These are phyloP conservation scores for Senna tora DNA, from an alignment of 306 rosid species.

Conservation along the genomic window DNA sequence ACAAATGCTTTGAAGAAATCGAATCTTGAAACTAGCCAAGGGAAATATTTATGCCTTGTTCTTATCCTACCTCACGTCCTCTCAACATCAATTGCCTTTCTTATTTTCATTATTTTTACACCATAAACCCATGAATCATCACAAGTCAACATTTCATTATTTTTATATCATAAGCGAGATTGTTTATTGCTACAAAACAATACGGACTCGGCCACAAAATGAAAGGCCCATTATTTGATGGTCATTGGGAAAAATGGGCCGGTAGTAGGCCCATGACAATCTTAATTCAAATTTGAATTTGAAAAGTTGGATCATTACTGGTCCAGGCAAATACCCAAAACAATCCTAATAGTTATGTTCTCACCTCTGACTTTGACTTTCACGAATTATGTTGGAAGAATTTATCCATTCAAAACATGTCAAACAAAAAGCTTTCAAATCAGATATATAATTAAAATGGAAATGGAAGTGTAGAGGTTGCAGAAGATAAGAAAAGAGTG, in stretches of 20 bases:
- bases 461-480: not conserved
- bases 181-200: not conserved
- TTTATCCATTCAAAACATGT: not conserved
- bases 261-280: too few species aligned
- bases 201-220: not conserved
- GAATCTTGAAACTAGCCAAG: not conserved
- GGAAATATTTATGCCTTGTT: not conserved
- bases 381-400: not conserved
- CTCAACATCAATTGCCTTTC: conserved; percentile 17
- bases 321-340: not conserved
- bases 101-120: too few species aligned
- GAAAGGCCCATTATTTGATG: not conserved
- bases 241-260: not conserved
- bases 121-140: not conserved
- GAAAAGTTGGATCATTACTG: not conserved
- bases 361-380: not conserved
- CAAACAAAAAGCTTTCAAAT: not conserved
- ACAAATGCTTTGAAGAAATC: conserved; percentile 24
- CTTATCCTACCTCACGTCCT: conserved; percentile 24
- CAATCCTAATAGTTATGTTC: not conserved
- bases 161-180: too few species aligned
- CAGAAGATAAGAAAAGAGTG: not conserved
- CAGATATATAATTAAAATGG: not conserved
- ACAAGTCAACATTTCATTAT: not conserved
- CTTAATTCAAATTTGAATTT: not conserved